Percentiles rank a stretch among this genome's conserved stretches.
Evolutionary conservation across 2,329 filamentous ascomycete genomes (phyloP).

Genomic region (Cercospora brassicicola): DNA sequence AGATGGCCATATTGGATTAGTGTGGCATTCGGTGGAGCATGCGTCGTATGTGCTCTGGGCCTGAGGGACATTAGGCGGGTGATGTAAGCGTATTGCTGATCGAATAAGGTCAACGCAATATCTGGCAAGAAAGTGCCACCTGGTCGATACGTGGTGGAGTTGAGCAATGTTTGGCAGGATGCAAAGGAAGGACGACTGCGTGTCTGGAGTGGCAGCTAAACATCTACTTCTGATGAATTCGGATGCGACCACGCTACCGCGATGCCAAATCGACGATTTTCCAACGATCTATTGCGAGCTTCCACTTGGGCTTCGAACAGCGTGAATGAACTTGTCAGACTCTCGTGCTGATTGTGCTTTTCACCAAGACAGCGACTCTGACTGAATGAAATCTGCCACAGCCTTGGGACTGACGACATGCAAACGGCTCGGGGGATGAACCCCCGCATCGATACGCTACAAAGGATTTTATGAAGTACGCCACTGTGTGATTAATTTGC

Average conservation of each 20-base stretch:
- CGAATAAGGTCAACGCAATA: not conserved
- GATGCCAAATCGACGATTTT: not conserved
- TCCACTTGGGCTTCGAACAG: not conserved
- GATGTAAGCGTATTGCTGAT: not conserved
- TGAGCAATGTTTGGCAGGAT: not conserved
- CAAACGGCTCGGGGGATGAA: not conserved
- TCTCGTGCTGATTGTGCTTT: not conserved
- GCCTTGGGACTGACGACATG: not conserved
- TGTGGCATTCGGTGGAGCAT: constrained; percentile 37
- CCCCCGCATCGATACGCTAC: not conserved
- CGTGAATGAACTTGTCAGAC: not conserved
- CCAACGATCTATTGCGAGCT: not conserved
- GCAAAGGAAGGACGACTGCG: not conserved
- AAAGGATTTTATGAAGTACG: not conserved
- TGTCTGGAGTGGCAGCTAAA: not conserved
- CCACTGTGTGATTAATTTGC: not conserved
- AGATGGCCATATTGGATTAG: constrained; percentile 37
- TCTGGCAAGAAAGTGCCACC: not conserved
- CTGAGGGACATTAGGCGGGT: not conserved
- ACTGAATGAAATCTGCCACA: not conserved
- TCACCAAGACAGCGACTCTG: not conserved
- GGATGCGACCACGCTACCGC: not conserved
- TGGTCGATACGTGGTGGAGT: not conserved
- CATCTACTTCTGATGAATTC: not conserved
- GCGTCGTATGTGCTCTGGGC: not conserved